Base-by-base conservation (phyloP, 805 yeast species). In the Candida cerambycidarum region DNA sequence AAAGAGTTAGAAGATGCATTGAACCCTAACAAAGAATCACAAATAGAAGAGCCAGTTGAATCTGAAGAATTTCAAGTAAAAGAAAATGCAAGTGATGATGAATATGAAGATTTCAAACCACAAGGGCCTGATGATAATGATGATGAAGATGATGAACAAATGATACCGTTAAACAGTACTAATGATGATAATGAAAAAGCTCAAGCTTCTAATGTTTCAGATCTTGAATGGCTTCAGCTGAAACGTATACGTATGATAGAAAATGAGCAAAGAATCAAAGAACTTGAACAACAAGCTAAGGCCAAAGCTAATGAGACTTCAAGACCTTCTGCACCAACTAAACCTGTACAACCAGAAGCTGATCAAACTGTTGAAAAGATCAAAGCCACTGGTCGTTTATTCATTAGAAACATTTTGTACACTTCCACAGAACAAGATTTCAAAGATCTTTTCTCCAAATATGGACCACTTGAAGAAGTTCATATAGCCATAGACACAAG, bases 401-500 rank as follows among this genome's bases (percentile, higher is more conserved):
- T 93, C 62, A 63, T 93, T 38, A 80, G 99, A 69, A 93, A 93
- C 57, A 84, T 93, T 36, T 71, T 82, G 4, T 93, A 89, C 55
- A 69, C 83, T 0, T 79, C 96, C 9, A 75, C 85, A 0, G 97
- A 90, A 58, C 79, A 77, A 0, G 98, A 93, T 41, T 84, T 90
- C 59, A 64, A 68, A 24, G 66, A 73, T 2, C 67, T 89, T 17
- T 90, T 93, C 55, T 48, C 72, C 4, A 59, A 69, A 3, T 93
- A 67, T 59, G 99, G 99, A 8, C 66, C 67, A 5, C 61, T 89
- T 29, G 87, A 82, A 50, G 98, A 93, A 65, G 96, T 89, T 1
- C 99, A 93, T 62, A 72, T 93, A 54, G 97, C 99, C 1, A 62
- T 89, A 28, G 98, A 92, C 58, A 83, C 95, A 3, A 79, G 93